Evolutionary conservation across 2,329 filamentous ascomycete genomes (phyloP).

Genomic region (Pleoardoris graminearum): DNA sequence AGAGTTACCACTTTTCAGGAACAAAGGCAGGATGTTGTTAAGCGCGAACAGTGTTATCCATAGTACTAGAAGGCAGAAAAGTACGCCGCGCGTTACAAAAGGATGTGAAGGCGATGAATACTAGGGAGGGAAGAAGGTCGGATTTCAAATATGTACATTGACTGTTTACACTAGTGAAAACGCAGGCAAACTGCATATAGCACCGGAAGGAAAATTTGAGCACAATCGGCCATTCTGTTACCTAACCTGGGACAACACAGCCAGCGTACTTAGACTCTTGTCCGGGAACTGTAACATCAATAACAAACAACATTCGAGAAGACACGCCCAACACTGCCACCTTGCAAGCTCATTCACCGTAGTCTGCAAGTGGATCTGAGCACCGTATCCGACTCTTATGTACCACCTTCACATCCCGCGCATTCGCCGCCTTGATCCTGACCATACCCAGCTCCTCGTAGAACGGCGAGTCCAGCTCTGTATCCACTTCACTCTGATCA

Average conservation of each 20-base stretch:
- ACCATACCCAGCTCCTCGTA: constrained; percentile 6
- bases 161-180: too few species aligned
- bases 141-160: too few species aligned
- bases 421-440: not conserved
- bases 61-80: not conserved
- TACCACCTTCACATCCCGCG: not conserved
- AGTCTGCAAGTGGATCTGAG: not conserved
- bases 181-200: not conserved
- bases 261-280: too few species aligned
- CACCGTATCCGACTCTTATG: not conserved
- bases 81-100: not conserved
- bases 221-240: too few species aligned
- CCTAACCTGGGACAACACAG: too few species aligned
- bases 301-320: too few species aligned
- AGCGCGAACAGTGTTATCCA: not conserved
- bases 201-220: too few species aligned
- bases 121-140: too few species aligned
- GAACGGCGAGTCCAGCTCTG: constrained; percentile 1
- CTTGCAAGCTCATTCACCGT: not conserved
- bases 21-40: not conserved
- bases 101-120: too few species aligned
- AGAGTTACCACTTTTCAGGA: not conserved
- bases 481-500: not conserved
- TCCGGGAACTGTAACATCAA: too few species aligned
- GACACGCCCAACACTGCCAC: too few species aligned